These are phyloP conservation scores for Tuber magnatum DNA, from an alignment of 495 filamentous ascomycete genomes.

Conservation along the genomic window DNA sequence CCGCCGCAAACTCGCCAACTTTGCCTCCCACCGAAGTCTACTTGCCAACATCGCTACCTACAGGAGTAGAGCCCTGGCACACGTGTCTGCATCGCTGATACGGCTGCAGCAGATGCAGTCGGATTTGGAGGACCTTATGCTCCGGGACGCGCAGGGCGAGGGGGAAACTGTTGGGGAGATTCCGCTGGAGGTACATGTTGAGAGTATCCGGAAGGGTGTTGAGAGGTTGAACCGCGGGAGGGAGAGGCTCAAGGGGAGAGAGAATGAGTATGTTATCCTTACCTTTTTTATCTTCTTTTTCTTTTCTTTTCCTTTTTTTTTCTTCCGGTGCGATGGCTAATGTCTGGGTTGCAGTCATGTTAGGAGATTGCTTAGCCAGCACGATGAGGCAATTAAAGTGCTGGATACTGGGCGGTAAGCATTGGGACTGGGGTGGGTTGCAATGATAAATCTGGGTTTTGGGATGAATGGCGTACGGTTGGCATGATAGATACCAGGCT, in stretches of 20 bases:
- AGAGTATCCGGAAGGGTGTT: constrained; percentile 59
- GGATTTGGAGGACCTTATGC: constrained; percentile 60
- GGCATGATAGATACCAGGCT: neutral
- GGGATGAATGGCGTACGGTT: neutral
- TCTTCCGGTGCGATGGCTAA: neutral
- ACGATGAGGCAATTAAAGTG: constrained; percentile 21
- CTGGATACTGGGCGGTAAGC: constrained; percentile 3
- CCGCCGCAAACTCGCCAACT: constrained; percentile 48
- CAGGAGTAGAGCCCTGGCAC: constrained; percentile 53
- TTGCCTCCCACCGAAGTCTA: constrained; percentile 52
- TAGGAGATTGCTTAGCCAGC: constrained; percentile 18
- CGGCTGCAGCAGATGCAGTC: constrained; percentile 60
- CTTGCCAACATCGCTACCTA: constrained; percentile 55
- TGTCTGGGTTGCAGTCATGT: constrained; percentile 15
- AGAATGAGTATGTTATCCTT: constrained; percentile 48
- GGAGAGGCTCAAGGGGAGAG: constrained; percentile 50
- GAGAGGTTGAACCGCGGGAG: constrained; percentile 57
- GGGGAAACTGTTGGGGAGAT: constrained; percentile 44
- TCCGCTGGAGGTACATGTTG: constrained; percentile 61
- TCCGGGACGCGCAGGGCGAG: constrained; percentile 3
- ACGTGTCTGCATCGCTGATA: constrained; percentile 54
- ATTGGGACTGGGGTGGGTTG: neutral
- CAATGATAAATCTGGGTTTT: neutral
- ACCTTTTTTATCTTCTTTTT: too few species aligned
- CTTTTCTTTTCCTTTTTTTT: neutral